Conservation (phyloP, 2,329 filamentous ascomycete genomes). For the Diaporthe amygdali region DNA sequence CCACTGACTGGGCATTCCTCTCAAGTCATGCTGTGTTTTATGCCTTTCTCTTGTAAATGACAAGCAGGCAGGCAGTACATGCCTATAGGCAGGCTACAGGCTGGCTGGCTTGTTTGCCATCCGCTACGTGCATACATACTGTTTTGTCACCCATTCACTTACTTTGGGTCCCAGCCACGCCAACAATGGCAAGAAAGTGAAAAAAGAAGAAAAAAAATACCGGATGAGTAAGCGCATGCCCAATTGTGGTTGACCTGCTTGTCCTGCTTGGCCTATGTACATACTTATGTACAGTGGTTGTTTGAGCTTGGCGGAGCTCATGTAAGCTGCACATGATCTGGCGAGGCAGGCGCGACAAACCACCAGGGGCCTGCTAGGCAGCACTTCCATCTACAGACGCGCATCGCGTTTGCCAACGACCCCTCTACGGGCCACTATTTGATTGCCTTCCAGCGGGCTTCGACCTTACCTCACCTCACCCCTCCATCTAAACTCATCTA, state of each 20-base stretch:
- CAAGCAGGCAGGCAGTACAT: not conserved
- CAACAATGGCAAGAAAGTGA: not conserved
- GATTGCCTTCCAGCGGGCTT: not conserved
- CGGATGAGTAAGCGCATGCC: too few species aligned
- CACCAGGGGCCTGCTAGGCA: too few species aligned
- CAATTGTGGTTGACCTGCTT: not conserved
- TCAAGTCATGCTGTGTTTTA: not conserved
- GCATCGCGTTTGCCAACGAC: not conserved
- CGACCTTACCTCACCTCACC: not conserved
- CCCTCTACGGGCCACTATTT: not conserved
- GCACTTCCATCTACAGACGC: conserved; percentile 2
- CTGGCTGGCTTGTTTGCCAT: too few species aligned
- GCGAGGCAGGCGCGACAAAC: conserved; percentile 5
- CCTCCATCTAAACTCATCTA: not conserved
- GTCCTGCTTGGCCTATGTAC: not conserved
- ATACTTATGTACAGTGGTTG: too few species aligned
- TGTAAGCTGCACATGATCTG: conserved; percentile 18
- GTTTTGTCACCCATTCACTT: not conserved
- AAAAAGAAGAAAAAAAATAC: too few species aligned
- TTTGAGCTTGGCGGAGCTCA: not conserved
- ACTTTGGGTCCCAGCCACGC: too few species aligned
- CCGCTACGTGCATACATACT: too few species aligned
- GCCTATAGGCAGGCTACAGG: too few species aligned
- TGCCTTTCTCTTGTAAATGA: too few species aligned
- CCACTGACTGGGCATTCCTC: not conserved